These are phyloP conservation scores for Pythium chondricola DNA, from an alignment of 352 stramenopile species.

Conservation along the genomic window DNA sequence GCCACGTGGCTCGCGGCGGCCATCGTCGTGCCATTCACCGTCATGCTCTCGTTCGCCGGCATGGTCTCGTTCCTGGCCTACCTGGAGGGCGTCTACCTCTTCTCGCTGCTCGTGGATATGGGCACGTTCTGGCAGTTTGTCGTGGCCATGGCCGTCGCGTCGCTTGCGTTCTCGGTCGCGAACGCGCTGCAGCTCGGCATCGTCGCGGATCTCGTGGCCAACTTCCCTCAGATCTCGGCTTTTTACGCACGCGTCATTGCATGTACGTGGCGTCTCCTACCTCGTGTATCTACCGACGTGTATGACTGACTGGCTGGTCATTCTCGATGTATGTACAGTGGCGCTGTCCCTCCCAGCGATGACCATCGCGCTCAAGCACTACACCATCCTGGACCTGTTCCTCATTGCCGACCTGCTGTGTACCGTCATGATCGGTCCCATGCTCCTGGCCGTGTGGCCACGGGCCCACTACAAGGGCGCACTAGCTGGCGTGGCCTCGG, in stretches of 20 bases:
- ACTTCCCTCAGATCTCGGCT: conserved; percentile 49
- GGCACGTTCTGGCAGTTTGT: conserved; percentile 52
- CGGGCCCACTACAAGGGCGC: conserved; percentile 31
- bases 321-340: conserved; percentile 18
- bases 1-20: conserved; percentile 31
- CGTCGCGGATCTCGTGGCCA: conserved; percentile 55
- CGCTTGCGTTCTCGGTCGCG: conserved; percentile 45
- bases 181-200: conserved; percentile 73
- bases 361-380: conserved; percentile 54
- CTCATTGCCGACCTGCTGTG: conserved; percentile 73
- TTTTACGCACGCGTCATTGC: conserved; percentile 48
- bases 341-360: conserved; percentile 58
- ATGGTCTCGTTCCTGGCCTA: conserved; percentile 63
- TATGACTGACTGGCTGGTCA: not conserved
- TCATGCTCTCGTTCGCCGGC: conserved; percentile 51
- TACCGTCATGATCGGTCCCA: conserved; percentile 57
- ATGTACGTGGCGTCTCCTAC: not conserved
- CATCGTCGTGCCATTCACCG: conserved; percentile 60
- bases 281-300: not conserved
- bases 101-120: conserved; percentile 67
- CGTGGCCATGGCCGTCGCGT: conserved; percentile 60
- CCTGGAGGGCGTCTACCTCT: conserved; percentile 50
- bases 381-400: conserved; percentile 64
- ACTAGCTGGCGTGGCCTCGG: conserved; percentile 38
- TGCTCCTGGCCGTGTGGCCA: conserved; percentile 56